These are phyloP conservation scores for Aciculosporium take DNA, from an alignment of 2,329 filamentous ascomycete species.

Conservation along the genomic window DNA sequence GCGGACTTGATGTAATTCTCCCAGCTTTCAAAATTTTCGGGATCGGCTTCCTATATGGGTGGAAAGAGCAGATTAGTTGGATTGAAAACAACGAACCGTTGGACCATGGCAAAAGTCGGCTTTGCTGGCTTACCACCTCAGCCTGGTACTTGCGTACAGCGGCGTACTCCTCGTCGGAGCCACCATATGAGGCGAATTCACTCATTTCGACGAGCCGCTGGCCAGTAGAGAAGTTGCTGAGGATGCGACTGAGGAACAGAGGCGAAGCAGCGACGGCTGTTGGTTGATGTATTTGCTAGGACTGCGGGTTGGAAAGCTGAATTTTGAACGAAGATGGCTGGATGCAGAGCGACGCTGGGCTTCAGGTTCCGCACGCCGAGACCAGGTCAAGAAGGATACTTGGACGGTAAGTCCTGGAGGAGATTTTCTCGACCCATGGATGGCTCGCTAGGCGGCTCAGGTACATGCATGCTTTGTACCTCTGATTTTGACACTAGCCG, in stretches of 20 bases:
- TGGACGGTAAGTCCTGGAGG: neutral
- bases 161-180: conserved; percentile 65
- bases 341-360: conserved; percentile 1
- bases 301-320: conserved; percentile 2
- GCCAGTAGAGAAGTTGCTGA: conserved; percentile 4
- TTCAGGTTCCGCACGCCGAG: no score
- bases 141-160: conserved; percentile 66
- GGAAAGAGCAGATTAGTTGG: conserved; percentile 3
- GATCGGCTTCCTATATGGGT: conserved; percentile 42
- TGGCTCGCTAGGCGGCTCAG: no score
- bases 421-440: no score
- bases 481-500: neutral
- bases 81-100: neutral
- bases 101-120: neutral
- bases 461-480: neutral
- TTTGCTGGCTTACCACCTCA: conserved; percentile 48
- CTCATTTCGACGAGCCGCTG: conserved; percentile 39
- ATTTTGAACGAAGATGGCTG: conserved; percentile 2
- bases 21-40: conserved; percentile 90
- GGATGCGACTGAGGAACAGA: neutral
- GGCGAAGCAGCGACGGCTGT: neutral
- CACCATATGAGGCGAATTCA: conserved; percentile 56
- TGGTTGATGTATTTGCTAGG: neutral
- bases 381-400: neutral
- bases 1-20: conserved; percentile 77